These are phyloP conservation scores for Fragaria vesca DNA, from an alignment of 306 rosid species.

Conservation along the genomic window DNA sequence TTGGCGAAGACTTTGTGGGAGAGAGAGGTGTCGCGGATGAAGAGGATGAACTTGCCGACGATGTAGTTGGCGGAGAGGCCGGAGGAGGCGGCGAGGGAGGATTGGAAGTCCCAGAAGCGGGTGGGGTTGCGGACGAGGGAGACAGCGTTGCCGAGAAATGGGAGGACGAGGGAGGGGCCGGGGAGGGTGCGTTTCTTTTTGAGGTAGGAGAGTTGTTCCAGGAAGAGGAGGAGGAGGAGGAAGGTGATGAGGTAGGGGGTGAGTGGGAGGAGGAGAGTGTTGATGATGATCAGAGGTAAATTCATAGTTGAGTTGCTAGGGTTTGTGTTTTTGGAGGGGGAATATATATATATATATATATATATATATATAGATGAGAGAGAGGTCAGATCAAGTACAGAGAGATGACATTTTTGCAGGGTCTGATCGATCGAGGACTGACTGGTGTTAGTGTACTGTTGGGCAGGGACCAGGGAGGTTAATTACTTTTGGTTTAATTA, in stretches of 20 bases:
- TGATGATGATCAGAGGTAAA: conserved; percentile 7
- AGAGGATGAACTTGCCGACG: conserved; percentile 68
- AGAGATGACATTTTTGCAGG: not conserved
- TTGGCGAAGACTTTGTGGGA: conserved; percentile 79
- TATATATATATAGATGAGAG: no score
- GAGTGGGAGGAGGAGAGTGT: conserved; percentile 24
- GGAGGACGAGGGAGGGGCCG: conserved; percentile 58
- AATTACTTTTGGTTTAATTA: no score
- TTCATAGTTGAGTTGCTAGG: not conserved
- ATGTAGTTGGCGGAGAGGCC: conserved; percentile 78
- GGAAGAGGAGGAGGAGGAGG: conserved; percentile 38
- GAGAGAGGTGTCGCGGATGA: conserved; percentile 73
- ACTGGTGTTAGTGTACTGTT: not conserved
- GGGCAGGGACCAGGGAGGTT: no score
- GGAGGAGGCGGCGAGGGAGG: conserved; percentile 50
- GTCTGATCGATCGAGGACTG: no score
- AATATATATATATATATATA: no score
- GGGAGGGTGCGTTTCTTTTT: conserved; percentile 49
- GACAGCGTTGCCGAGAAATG: conserved; percentile 74
- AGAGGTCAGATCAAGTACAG: not conserved
- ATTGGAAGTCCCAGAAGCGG: conserved; percentile 72
- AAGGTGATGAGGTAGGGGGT: conserved; percentile 31
- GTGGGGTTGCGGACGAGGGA: conserved; percentile 60
- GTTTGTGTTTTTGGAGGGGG: not conserved
- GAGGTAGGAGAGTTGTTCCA: conserved; percentile 69